Base-by-base conservation (phyloP, 345 rosid genomes). In the Rhizophora apiculata region DNA sequence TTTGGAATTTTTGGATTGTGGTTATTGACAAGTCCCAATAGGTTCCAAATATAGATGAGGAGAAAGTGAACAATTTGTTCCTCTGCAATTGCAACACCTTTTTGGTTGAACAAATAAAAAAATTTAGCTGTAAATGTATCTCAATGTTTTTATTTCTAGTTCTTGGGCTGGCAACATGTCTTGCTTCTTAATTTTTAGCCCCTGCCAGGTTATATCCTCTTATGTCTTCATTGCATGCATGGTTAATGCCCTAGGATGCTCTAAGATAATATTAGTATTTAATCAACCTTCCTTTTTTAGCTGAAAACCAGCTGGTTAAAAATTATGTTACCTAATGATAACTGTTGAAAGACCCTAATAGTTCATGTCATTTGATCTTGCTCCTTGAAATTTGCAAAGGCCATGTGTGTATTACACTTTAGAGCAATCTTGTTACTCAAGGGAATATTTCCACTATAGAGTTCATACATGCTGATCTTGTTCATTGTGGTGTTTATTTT, bases 401-500 rank as follows among this genome's bases (percentile, higher is more conserved):
- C 24, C 60, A 13, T 56, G 30, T 56, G 16, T 43, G 19, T 18
- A 43, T 43, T 11, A 43, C 16, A 43, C 1, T 43, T 43, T 43
- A 43, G 4, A 43, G 13, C 13, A 43, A 43, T 13, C 48, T 43
- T 43, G 48, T 11, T 13, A 10, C 16, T 43, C 18, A 11, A 43
- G 48, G 48, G 48, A 43, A 43, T 13, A 43, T 10, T 10, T 43
- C 48, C 48, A 11, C 48, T 43, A 3, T 11, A 43, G 48, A 43
- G 18, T 43, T 13, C 49, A 43, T 43, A 18, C 49, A 43, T 13
- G 6, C 49, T 43, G 19, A 75, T 69, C 52, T 72, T 52, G 57
- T 13, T 39, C 64, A 6, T 18, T 52, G 21, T 49, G 67, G 48
- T 77, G 71, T 75, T 64, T 70, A 58, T 73, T 77, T 78, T 82